Base-by-base conservation (phyloP, 768 basidiomycete genomes). In the Crepidotus variabilis region DNA sequence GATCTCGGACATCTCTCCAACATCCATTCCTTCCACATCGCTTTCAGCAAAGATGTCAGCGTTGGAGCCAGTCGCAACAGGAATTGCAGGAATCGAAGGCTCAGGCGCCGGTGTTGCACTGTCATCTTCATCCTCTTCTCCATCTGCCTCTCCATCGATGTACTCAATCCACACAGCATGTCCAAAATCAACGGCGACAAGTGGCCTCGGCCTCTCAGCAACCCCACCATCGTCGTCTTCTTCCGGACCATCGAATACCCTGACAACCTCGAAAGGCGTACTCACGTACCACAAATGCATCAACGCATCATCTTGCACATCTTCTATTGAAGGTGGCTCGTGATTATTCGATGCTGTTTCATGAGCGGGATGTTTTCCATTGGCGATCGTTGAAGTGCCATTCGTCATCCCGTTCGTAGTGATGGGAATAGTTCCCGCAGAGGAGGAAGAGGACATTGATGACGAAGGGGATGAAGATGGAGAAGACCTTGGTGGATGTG, bases 131-230 rank as follows among this genome's bases (percentile, higher is more conserved):
- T 68, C 47, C 47, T 56, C 53, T 6, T 52, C 52, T n/a, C 54
- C 45, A 10, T 55, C 60, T 9, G 59, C 60, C 14, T 61, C 63
- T 4, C 32, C 51, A 22, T 65, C 63, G 18, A 54, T 48, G 62
- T 84, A 83, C 63, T 90, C 87, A 48, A 94, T 83, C 82, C 91
- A 89, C 34, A 91, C 87, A 16, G 92, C 88, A 63, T 93, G 91
- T 43, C 90, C 90, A 72, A 94, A 95, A 65, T 94, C 85, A 6
- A 94, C 87, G 0, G 88, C 88, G n/a, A 90, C 83, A 13, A 90
- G 76, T 21, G 87, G 87, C 2, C 87, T 76, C 18, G 84, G 84
- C 3, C 84, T 75, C 28, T 82, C 83, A 23, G 35, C 36, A 54
- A 64, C 58, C 2, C 59, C 62, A 0, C 63, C 67, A 1, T 71